These are phyloP conservation scores for Physaria fendleri DNA, from an alignment of 345 rosid species.

Conservation along the genomic window DNA sequence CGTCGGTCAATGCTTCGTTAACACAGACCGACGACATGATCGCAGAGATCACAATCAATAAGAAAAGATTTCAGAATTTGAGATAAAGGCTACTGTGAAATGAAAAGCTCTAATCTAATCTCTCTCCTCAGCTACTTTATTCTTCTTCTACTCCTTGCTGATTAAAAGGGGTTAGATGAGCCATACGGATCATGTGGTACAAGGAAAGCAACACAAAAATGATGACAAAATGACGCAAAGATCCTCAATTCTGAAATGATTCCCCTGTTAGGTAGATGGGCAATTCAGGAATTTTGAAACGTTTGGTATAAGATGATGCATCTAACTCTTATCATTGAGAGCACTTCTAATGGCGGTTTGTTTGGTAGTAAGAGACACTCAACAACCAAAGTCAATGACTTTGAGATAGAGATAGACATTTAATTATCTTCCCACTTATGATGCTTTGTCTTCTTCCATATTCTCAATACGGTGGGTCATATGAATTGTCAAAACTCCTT, in stretches of 20 bases:
- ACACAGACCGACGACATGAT: conserved; percentile 48
- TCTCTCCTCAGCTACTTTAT: background rate
- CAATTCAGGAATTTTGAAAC: conserved; percentile 17
- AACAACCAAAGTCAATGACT: conserved; percentile 24
- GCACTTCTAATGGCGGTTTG: conserved; percentile 26
- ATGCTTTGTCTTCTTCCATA: conserved; percentile 14
- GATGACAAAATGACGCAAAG: conserved; percentile 11
- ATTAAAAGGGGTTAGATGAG: conserved; percentile 20
- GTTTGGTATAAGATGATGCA: conserved; percentile 3
- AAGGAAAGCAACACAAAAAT: conserved; percentile 26
- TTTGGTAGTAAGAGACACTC: conserved; percentile 19
- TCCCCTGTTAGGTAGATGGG: conserved; percentile 24
- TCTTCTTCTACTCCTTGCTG: conserved; percentile 1
- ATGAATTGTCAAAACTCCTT: background rate
- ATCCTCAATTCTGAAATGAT: conserved; percentile 15
- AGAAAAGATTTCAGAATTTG: background rate
- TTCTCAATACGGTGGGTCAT: background rate
- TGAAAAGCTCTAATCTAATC: conserved; percentile 7
- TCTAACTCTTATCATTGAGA: conserved; percentile 23
- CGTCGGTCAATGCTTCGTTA: conserved; percentile 70
- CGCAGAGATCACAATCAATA: conserved; percentile 1
- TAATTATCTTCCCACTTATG: background rate
- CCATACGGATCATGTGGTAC: conserved; percentile 23
- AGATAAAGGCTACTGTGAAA: background rate
- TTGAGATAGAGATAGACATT: background rate